A percentile compares a stretch with the other conserved stretches of the same genome.
Evolutionary conservation across 257 asterid species (phyloP).

Genomic region (Nicotiana sylvestris): DNA sequence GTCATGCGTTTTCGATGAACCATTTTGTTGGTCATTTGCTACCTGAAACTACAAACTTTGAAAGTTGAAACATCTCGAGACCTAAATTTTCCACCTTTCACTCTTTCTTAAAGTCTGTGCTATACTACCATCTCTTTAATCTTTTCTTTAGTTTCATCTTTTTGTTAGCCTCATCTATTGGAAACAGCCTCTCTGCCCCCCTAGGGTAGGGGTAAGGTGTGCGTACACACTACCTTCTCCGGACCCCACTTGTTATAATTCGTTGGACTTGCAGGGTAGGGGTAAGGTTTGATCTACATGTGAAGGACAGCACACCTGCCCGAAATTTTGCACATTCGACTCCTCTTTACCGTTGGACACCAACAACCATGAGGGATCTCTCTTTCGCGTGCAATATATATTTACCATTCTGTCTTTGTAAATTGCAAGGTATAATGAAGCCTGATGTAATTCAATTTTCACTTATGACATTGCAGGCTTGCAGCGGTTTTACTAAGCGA

Average conservation of each 20-base stretch:
- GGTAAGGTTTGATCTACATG: not conserved
- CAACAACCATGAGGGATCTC: not conserved
- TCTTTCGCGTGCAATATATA: not conserved
- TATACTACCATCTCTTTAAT: not conserved
- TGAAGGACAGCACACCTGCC: not conserved
- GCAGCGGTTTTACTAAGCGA: not conserved
- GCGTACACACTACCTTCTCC: too few relatives aligned
- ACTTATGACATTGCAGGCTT: slow-evolving; percentile 2
- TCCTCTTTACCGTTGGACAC: not conserved
- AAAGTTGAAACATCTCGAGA: not conserved
- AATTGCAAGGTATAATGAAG: not conserved
- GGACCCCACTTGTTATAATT: too few relatives aligned
- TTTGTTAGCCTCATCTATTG: too few relatives aligned
- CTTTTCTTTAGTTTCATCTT: not conserved
- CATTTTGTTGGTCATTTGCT: not conserved
- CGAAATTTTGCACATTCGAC: not conserved
- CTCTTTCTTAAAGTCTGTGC: not conserved
- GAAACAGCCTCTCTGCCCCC: too few relatives aligned
- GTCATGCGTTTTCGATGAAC: not conserved
- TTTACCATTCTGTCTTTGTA: not conserved
- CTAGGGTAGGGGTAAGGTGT: too few relatives aligned
- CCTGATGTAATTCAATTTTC: not conserved
- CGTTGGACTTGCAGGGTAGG: too few relatives aligned
- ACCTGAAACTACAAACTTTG: slow-evolving; percentile 1
- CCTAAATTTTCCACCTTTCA: not conserved